A percentile compares a stretch with the other conserved stretches of the same genome.
phyloP scores from a whole-genome alignment of 352 stramenopile genomes.

The Blastocystis sp. region DNA sequence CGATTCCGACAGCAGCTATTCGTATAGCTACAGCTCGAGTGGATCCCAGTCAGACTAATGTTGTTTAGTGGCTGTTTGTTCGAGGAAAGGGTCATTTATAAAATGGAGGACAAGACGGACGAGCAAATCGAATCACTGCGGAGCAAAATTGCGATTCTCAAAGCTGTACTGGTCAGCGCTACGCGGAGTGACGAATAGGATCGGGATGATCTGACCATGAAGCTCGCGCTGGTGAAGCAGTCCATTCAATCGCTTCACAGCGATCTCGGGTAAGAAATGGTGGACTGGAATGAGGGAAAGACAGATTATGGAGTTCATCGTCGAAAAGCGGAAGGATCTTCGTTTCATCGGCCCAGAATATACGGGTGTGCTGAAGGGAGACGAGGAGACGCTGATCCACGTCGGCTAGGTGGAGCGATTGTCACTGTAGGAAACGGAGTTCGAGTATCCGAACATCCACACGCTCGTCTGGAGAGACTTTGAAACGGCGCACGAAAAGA shows the following conservation, averaged over 20 bases:
- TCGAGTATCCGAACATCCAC: constrained; percentile 44
- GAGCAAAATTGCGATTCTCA: constrained; percentile 48
- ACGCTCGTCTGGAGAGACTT: constrained; percentile 6
- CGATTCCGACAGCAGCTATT: neutral
- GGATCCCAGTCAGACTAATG: neutral
- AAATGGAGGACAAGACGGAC: constrained; percentile 7
- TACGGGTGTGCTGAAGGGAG: neutral
- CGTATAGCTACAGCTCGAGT: neutral
- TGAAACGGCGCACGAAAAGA: constrained; percentile 8
- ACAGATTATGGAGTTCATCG: constrained; percentile 54
- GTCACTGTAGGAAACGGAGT: constrained; percentile 34
- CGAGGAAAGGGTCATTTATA: neutral
- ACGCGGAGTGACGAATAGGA: neutral
- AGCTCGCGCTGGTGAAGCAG: constrained; percentile 14
- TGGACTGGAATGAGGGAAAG: neutral
- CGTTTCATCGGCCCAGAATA: constrained; percentile 22
- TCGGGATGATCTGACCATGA: constrained; percentile 37
- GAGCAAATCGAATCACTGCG: constrained; percentile 24
- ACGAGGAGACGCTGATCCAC: constrained; percentile 18
- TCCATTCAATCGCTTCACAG: constrained; percentile 24
- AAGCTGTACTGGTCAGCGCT: neutral
- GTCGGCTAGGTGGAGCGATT: neutral
- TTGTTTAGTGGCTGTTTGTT: neutral
- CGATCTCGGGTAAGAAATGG: neutral
- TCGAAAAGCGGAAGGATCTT: constrained; percentile 43